Base-by-base conservation (phyloP, 2,329 filamentous ascomycete species). In the Fusarium sp. region DNA sequence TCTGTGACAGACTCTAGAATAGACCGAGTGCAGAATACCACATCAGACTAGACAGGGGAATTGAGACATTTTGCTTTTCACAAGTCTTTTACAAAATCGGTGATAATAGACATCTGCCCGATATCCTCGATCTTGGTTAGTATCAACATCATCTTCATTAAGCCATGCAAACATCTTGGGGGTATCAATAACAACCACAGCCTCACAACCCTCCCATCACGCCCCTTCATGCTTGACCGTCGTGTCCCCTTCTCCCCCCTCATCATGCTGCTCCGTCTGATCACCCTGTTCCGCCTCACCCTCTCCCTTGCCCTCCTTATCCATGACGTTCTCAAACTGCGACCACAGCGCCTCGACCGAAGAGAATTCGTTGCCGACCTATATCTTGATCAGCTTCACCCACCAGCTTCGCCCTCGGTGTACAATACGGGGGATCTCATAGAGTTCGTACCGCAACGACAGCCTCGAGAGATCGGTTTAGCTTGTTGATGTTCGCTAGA, bases 311-410 rank as follows among this genome's bases (percentile, higher is more conserved):
- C 67, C 79, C 52, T 89, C 84, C 70, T 89, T 91, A 9, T 86
- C 91, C 93, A 97, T 98, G 68, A 98, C 93, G 66, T 89, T 91
- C 78, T 99, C 95, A 72, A 99, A 98, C 71, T 96, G 92, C 35
- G 91, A 96, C 95, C 95, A 99, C 14, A 99, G 83, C 27, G 92
- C 93, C 76, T 99, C 95, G 38, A 99, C 95, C 4, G 92, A 93
- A n/a, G 91, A 89, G 77, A 99, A 97, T 72, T 99, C 95, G 76
- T 97, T 97, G 33, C 95, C 95, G 48, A 99, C 88, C 88, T 92
- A 29, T 15, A 19, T 29, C 23, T n/a, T 13, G 23, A 39, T 59
- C 37, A 59, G 54, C 27, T 23, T 17, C 15, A 29, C 3, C n/a
- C n/a, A n/a, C n/a, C 37, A 59, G 54, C 27, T 23, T 17, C 15